Evolutionary conservation across 2,329 filamentous ascomycete species (phyloP), one percentile per base, ranked within the genome.

Genomic region (Colletotrichum sp.): DNA sequence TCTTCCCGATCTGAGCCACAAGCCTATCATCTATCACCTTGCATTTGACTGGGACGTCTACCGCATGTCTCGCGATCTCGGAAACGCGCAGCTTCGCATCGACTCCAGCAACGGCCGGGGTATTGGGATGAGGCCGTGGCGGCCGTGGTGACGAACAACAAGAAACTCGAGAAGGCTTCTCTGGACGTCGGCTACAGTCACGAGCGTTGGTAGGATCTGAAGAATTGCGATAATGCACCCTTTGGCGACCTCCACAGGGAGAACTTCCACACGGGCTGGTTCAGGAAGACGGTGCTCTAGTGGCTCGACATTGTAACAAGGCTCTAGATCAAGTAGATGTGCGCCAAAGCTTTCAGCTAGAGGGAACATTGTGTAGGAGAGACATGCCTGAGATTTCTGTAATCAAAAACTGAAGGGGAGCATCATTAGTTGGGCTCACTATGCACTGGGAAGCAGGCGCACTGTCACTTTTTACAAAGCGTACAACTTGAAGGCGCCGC

Each of bases 211-310:
- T 1, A n/a, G 19, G 19, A 12, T 0, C 39, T 9, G 39, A 12
- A 12, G 39, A 0, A 1, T 49, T 9, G 39, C 0, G 9, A 12
- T 2, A n/a, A n/a, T n/a, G 39, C 19, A n/a, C 0, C 1, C 1
- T 49, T 12, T 49, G 19, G 16, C 16, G 8, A 2, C 36, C 36
- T n/a, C 36, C 0, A 11, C 3, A 44, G 3, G 0, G 39, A n/a
- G 3, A 0, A 2, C 6, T 44, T n/a, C 39, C 16, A 19, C 8
- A 6, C 3, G 8, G 3, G 0, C 19, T 1, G 39, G 5, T n/a
- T 4, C 39, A 19, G 39, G 39, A n/a, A 44, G 39, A 44, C 5
- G 19, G 19, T 44, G 39, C 19, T n/a, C 5, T n/a, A 4, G 39
- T 44, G 39, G 6, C 19, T 44, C 9, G 39, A 3, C 9, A 44